These are phyloP conservation scores for Trichophyton benhamiae DNA, from an alignment of 2,329 filamentous ascomycete species.

Conservation along the genomic window DNA sequence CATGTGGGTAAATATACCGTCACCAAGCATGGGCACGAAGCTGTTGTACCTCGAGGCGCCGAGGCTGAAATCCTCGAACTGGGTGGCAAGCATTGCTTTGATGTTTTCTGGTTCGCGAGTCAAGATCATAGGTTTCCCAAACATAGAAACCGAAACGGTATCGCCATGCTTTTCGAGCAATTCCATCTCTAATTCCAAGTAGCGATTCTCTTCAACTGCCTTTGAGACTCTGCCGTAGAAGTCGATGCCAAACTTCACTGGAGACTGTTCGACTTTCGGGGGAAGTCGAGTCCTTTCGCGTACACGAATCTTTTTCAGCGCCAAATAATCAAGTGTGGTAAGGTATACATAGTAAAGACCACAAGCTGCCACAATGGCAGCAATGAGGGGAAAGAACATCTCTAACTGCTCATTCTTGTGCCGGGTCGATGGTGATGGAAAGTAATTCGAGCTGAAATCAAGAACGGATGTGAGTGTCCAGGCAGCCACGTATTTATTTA, in stretches of 20 bases:
- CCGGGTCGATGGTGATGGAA: neutral
- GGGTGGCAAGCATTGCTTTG: slow-evolving; percentile 73
- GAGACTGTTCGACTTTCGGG: neutral
- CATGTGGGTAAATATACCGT: slow-evolving; percentile 34
- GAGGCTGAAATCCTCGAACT: slow-evolving; percentile 67
- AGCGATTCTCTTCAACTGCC: slow-evolving; percentile 4
- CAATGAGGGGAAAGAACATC: neutral
- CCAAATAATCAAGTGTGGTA: slow-evolving; percentile 5
- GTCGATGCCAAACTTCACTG: slow-evolving; percentile 9
- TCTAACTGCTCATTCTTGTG: neutral
- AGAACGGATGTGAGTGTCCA: neutral
- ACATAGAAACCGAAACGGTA: slow-evolving; percentile 10
- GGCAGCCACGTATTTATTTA: neutral
- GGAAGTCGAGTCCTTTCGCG: slow-evolving; percentile 7
- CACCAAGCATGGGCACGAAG: slow-evolving; percentile 25
- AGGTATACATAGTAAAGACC: slow-evolving; percentile 7
- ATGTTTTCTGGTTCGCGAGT: slow-evolving; percentile 81
- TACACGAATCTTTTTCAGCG: slow-evolving; percentile 7
- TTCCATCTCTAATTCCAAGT: slow-evolving; percentile 2
- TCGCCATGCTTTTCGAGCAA: slow-evolving; percentile 9
- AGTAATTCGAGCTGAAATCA: no score
- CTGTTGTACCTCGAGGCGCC: slow-evolving; percentile 60
- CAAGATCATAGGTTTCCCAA: slow-evolving; percentile 40
- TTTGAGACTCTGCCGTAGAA: slow-evolving; percentile 4
- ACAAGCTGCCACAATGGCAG: neutral